These are phyloP conservation scores for Globomyces sp. DNA, from an alignment of 371 early-diverging fungal genomes.

Conservation along the genomic window DNA sequence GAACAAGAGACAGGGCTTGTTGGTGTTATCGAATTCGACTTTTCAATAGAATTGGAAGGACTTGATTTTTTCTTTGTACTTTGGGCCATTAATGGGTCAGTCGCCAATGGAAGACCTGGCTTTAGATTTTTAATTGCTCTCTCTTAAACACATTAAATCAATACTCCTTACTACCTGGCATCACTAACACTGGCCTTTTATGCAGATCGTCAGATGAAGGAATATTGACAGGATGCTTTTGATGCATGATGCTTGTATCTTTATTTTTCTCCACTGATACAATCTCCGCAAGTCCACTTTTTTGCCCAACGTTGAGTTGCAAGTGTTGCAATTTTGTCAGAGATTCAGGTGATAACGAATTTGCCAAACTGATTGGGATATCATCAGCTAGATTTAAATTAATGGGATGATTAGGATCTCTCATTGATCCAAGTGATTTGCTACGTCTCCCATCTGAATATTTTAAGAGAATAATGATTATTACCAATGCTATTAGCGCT, in stretches of 20 bases:
- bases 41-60: background rate
- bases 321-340: too few species aligned
- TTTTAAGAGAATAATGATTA: too few species aligned
- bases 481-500: too few species aligned
- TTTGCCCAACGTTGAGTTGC: too few species aligned
- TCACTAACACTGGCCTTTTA: background rate
- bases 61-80: background rate
- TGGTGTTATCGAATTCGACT: background rate
- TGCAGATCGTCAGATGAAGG: conserved; percentile 17
- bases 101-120: background rate
- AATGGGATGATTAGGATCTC: too few species aligned
- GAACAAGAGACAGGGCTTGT: background rate
- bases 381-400: too few species aligned
- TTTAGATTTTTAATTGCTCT: background rate
- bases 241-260: conserved; percentile 26
- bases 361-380: too few species aligned
- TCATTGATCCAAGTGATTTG: too few species aligned
- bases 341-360: too few species aligned
- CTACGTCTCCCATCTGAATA: too few species aligned
- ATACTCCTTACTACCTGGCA: too few species aligned
- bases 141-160: too few species aligned
- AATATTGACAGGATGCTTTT: conserved; percentile 26
- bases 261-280: background rate
- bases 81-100: background rate
- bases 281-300: conserved; percentile 11